Base-by-base conservation (phyloP, 2,329 filamentous ascomycete species). In the Coniella lustricola region DNA sequence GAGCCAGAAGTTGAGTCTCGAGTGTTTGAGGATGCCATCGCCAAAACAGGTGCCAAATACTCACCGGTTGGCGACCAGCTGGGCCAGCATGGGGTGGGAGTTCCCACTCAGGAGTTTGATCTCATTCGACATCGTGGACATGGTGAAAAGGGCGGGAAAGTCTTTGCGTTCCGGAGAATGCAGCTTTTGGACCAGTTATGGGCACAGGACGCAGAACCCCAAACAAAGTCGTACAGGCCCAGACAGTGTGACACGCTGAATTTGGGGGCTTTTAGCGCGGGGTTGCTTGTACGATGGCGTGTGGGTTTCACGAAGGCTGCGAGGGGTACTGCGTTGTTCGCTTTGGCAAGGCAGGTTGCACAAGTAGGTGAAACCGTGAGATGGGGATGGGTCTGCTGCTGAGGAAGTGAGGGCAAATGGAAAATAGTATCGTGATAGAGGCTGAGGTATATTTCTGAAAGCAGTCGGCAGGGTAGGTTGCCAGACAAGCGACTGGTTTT, bases 41-140 rank as follows among this genome's bases (percentile, higher is more conserved):
- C 5, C 25, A 29, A 21, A n/a, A 37, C 29, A 31, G 20, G 25
- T 18, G n/a, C 32, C 31, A 21, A 16, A 13, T 43, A 60, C 66
- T 54, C 66, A 72, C 69, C 70, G 66, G 48, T 62, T 65, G 45
- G 70, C 70, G 52, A 72, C 67, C 59, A 54, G 51, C 50, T 53
- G 45, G 43, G 51, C 46, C 39, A 54, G 48, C 33, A 51, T 43
- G 39, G 52, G 52, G 42, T 54, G 52, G 38, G 49, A 51, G 33
- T 68, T 67, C 55, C 64, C 65, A 60, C 69, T 73, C 54, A 75
- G 66, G 56, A 75, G 66, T 62, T 75, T 75, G 64, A 75, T 74
- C 60, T 75, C 72, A 66, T 75, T 75, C 42, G 71, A 70, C 71
- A 75, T 74, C 34, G 49, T 51, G 41, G 48, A 48, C 52, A 54